These are phyloP conservation scores for Aspergillus ustus DNA, from an alignment of 2,329 filamentous ascomycete genomes.

Conservation along the genomic window DNA sequence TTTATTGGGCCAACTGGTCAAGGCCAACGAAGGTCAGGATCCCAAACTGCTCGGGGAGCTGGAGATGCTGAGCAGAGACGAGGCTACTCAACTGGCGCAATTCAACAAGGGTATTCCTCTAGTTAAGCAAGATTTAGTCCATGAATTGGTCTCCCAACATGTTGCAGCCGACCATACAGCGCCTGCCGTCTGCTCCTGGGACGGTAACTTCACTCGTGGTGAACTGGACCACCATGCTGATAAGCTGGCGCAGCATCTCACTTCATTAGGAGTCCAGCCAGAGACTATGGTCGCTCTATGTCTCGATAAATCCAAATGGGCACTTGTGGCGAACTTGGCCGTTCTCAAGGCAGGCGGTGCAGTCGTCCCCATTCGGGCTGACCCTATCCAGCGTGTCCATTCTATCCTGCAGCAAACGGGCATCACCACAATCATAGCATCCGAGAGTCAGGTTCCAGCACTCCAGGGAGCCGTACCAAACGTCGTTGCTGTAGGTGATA, in stretches of 20 bases:
- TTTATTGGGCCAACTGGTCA: background rate
- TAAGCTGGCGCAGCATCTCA: conserved; percentile 2
- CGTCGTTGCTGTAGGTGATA: background rate
- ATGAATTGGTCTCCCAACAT: conserved; percentile 9
- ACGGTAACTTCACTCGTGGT: conserved; percentile 4
- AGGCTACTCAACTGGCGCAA: background rate
- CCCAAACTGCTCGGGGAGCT: background rate
- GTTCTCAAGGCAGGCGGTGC: conserved; percentile 14
- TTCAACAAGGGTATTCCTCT: background rate
- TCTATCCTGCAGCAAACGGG: conserved; percentile 5
- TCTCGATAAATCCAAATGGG: conserved; percentile 14
- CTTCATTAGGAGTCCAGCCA: background rate
- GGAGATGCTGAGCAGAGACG: conserved; percentile 1
- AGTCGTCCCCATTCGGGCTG: conserved; percentile 6
- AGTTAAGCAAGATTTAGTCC: background rate
- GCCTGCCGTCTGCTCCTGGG: conserved; percentile 12
- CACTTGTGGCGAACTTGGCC: conserved; percentile 7
- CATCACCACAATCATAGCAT: conserved; percentile 1
- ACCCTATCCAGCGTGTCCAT: conserved; percentile 11
- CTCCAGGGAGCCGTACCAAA: background rate
- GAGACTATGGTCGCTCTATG: conserved; percentile 12
- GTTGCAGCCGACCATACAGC: background rate
- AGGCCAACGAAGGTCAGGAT: background rate
- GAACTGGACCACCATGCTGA: conserved; percentile 2
- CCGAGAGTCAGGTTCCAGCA: background rate